A percentile compares a stretch with the other conserved stretches of the same genome.
phyloP scores from a whole-genome alignment of 2,329 filamentous ascomycete species.

The Fusarium sp. region DNA sequence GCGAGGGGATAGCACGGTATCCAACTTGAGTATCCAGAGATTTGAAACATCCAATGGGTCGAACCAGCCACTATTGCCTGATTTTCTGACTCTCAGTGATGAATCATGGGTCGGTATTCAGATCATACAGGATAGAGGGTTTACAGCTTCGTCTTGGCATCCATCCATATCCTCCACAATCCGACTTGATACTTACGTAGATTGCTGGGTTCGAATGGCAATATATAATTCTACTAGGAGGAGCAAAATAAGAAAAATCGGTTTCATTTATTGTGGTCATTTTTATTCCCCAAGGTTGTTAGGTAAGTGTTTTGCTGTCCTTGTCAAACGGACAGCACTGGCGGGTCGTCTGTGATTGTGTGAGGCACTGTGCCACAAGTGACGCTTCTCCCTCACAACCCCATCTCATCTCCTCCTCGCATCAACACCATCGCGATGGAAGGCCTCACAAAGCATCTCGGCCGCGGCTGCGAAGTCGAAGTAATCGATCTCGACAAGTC shows the following conservation, averaged over 20 bases:
- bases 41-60: neutral
- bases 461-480: conserved; percentile 44
- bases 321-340: neutral
- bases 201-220: neutral
- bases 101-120: neutral
- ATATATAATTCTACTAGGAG: too few species aligned
- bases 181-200: too few species aligned
- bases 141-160: neutral
- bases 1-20: neutral
- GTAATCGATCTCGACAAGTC: conserved; percentile 55
- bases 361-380: neutral
- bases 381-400: neutral
- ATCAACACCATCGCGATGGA: conserved; percentile 28
- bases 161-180: too few species aligned
- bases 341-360: neutral
- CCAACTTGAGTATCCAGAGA: neutral
- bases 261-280: neutral
- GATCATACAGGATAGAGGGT: neutral
- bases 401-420: neutral
- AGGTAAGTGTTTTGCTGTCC: neutral
- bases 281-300: neutral
- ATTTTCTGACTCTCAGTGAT: neutral
- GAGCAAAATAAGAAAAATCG: too few species aligned
- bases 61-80: neutral
- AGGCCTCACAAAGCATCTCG: conserved; percentile 41